These are phyloP conservation scores for Begonia loranthoides DNA, from an alignment of 306 rosid genomes.

Conservation along the genomic window DNA sequence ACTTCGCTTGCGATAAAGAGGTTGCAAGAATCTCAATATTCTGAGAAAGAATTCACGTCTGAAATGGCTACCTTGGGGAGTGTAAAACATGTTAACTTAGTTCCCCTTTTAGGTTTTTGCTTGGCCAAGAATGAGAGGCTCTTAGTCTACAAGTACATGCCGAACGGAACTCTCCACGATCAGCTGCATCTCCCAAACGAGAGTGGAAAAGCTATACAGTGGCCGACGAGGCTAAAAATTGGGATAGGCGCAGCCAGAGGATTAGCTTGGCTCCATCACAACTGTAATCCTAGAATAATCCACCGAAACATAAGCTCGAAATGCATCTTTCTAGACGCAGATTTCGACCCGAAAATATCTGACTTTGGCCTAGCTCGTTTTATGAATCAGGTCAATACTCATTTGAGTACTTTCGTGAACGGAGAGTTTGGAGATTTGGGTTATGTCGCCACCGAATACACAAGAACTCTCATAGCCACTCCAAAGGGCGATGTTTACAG, in stretches of 20 bases:
- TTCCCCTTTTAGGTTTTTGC: conserved; percentile 81
- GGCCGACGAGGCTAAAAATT: conserved; percentile 74
- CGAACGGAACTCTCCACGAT: conserved; percentile 67
- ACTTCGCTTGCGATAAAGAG: conserved; percentile 78
- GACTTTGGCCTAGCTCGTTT: conserved; percentile 94
- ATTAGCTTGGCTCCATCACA: conserved; percentile 91
- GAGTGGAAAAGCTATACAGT: conserved; percentile 35
- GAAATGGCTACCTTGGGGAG: conserved; percentile 78
- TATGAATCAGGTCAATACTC: conserved; percentile 90
- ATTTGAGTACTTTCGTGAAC: conserved; percentile 88
- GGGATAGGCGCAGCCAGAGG: conserved; percentile 91
- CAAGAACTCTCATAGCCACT: conserved; percentile 83
- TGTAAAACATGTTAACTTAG: conserved; percentile 64
- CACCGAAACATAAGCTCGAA: conserved; percentile 95
- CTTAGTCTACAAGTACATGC: conserved; percentile 63
- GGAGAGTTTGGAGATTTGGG: conserved; percentile 94
- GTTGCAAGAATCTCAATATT: conserved; percentile 72
- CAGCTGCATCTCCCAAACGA: conserved; percentile 44
- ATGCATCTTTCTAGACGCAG: conserved; percentile 64
- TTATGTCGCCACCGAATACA: conserved; percentile 86
- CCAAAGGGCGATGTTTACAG: conserved; percentile 88
- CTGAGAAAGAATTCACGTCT: conserved; percentile 71
- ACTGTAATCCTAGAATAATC: conserved; percentile 86
- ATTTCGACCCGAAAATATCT: conserved; percentile 79
- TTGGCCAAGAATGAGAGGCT: conserved; percentile 81